Evolutionary conservation across 495 filamentous ascomycete genomes (phyloP), one percentile per base, ranked within the genome.

Genomic region (Podospora appendiculata): DNA sequence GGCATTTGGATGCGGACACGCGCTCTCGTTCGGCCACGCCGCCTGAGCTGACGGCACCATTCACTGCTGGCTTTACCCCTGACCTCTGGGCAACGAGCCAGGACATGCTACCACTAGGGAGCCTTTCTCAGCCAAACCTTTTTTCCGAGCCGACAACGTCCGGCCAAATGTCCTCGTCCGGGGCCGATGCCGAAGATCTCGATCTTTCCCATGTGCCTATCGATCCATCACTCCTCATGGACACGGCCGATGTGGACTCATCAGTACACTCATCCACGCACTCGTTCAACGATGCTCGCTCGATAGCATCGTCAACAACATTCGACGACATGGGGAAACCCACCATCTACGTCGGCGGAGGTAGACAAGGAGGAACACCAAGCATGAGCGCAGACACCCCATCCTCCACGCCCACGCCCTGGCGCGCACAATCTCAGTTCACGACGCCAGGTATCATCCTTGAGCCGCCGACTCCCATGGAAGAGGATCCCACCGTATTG

Each of bases 221-320:
- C 34, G 64, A 65, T 42, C 62, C 62, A 18, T 54, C 58, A 11
- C 51, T 65, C 1, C 47, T 65, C 36, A 52, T 57, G 10, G 64
- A 63, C 18, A 35, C 62, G 6, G 17, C 56, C 36, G 60, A 58
- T n/a, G 54, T 36, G 32, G 41, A 32, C 5, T 54, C 52, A 18
- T 54, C 58, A 10, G 56, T 50, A 0, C 55, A 62, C 32, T 54
- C 52, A 18, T 54, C 58, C 8, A 52, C 47, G 0, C 55, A 62
- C 32, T 64, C 61, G 3, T 58, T 58, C 42, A 58, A 58, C 50
- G 48, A 40, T 41, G 42, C 58, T 5, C 60, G 48, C 4, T 63
- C 60, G 6, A 54, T 52, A n/a, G 52, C 56, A 7, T 60, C 64
- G 4, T 61, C 60, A 4, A 25, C 25, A 25, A 25, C 25, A 2